phyloP scores from a whole-genome alignment of 768 basidiomycete genomes.

The Candolleomyces efflorescens region DNA sequence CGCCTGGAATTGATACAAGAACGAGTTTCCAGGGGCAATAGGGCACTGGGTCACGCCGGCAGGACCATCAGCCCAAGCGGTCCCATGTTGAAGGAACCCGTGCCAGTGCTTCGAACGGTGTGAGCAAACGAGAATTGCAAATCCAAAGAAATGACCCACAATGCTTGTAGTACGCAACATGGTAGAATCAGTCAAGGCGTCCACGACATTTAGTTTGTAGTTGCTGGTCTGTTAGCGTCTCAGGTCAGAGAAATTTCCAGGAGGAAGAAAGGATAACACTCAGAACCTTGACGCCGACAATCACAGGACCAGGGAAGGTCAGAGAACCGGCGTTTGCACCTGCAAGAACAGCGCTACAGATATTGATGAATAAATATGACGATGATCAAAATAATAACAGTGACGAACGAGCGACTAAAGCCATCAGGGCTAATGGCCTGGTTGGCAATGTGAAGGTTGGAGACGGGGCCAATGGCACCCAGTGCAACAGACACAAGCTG shows the following conservation, averaged over 20 bases:
- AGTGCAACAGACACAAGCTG: background rate
- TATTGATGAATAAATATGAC: slow-evolving; percentile 30
- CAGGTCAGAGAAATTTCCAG: background rate
- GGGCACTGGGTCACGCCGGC: slow-evolving; percentile 38
- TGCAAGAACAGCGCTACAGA: slow-evolving; percentile 19
- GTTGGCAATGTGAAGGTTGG: slow-evolving; percentile 27
- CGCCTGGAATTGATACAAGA: slow-evolving; percentile 31
- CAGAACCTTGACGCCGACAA: slow-evolving; percentile 10
- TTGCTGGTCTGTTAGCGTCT: slow-evolving; percentile 24
- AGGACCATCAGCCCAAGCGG: slow-evolving; percentile 37
- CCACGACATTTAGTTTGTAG: slow-evolving; percentile 43
- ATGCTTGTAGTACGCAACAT: slow-evolving; percentile 49
- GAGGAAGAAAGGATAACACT: background rate
- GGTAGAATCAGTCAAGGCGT: slow-evolving; percentile 38
- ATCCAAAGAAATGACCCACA: slow-evolving; percentile 23
- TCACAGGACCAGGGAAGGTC: slow-evolving; percentile 11
- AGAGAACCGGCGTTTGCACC: slow-evolving; percentile 12
- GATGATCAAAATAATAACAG: slow-evolving; percentile 31
- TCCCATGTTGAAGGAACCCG: slow-evolving; percentile 32
- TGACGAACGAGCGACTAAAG: slow-evolving; percentile 32
- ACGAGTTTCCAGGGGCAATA: slow-evolving; percentile 33
- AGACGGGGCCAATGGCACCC: slow-evolving; percentile 42
- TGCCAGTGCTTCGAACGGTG: slow-evolving; percentile 37
- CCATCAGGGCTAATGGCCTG: slow-evolving; percentile 37
- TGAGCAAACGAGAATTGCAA: background rate